phyloP scores from a whole-genome alignment of 2,329 filamentous ascomycete species.

The Fusarium miscanthi region DNA sequence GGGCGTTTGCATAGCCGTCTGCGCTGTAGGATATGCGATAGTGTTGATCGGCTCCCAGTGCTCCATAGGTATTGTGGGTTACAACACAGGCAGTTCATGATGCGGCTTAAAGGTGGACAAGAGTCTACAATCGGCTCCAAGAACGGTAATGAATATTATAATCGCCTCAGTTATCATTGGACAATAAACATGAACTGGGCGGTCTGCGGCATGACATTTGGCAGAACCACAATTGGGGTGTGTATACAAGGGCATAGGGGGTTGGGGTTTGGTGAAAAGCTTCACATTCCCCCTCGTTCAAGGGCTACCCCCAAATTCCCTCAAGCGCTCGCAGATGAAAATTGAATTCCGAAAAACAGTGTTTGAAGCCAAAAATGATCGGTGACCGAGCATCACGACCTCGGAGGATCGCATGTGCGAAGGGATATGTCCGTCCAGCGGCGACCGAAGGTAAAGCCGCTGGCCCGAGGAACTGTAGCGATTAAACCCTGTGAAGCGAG shows the following conservation, averaged over 20 bases:
- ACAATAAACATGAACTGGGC: slow-evolving; percentile 22
- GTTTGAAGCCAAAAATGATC: slow-evolving; percentile 20
- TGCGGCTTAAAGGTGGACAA: slow-evolving; percentile 29
- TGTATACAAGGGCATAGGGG: slow-evolving; percentile 14
- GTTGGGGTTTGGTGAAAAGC: slow-evolving; percentile 32
- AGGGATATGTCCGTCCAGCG: slow-evolving; percentile 18
- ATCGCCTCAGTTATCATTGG: slow-evolving; percentile 37
- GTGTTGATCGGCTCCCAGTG: not conserved
- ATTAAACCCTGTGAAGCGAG: slow-evolving; percentile 15
- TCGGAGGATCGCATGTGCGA: slow-evolving; percentile 43
- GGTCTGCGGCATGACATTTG: slow-evolving; percentile 37
- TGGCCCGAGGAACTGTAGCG: slow-evolving; percentile 39
- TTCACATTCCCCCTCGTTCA: slow-evolving; percentile 27
- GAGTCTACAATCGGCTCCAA: not conserved
- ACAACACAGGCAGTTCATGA: not conserved
- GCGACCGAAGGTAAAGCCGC: slow-evolving; percentile 47
- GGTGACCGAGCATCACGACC: slow-evolving; percentile 41
- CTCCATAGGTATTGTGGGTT: not conserved
- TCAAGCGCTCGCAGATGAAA: slow-evolving; percentile 18
- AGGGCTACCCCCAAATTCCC: slow-evolving; percentile 37
- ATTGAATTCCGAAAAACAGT: slow-evolving; percentile 12
- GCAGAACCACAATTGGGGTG: slow-evolving; percentile 37
- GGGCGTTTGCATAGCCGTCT: not conserved
- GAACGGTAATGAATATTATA: slow-evolving; percentile 30
- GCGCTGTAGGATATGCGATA: not conserved